Evolutionary conservation across 2,329 filamentous ascomycete species (phyloP).

Genomic region (Metarhizium anisopliae): DNA sequence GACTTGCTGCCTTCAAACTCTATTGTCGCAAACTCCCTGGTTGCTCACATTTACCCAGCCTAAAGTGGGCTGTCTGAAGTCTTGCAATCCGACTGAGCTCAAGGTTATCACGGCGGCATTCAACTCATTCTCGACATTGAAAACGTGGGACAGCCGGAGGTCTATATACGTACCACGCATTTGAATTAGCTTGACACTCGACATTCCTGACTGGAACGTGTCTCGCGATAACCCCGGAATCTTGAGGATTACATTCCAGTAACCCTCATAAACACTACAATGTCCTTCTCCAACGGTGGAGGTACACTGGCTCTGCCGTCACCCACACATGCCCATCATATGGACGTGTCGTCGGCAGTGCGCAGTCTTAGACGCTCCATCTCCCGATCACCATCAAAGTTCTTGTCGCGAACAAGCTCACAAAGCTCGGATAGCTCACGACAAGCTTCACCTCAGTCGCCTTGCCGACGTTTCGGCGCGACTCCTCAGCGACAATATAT

Average conservation of each 20-base stretch:
- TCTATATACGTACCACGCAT: constrained; percentile 1
- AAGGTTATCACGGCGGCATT: background rate
- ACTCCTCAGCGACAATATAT: constrained; percentile 27
- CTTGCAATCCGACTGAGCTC: background rate
- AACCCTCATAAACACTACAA: constrained; percentile 23
- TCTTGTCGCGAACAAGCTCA: constrained; percentile 47
- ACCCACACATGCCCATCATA: constrained; percentile 72
- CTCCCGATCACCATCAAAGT: constrained; percentile 90
- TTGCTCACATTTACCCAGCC: background rate
- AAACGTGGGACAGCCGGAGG: background rate
- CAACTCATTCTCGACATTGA: background rate
- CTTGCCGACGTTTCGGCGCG: constrained; percentile 33
- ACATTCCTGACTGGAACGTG: constrained; percentile 17
- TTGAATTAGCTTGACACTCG: constrained; percentile 13
- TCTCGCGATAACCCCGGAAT: constrained; percentile 13
- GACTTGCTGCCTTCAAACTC: too few relatives aligned
- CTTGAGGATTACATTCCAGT: constrained; percentile 18
- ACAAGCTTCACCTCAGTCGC: constrained; percentile 39
- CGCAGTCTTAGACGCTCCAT: constrained; percentile 78
- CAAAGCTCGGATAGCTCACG: constrained; percentile 40
- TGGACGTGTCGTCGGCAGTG: constrained; percentile 74
- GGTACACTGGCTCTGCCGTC: constrained; percentile 82
- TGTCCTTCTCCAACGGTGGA: constrained; percentile 53
- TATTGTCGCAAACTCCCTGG: background rate
- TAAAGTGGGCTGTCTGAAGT: background rate